Evolutionary conservation across 805 yeast species (phyloP).

Genomic region (Metschnikowia cerradonensis): DNA sequence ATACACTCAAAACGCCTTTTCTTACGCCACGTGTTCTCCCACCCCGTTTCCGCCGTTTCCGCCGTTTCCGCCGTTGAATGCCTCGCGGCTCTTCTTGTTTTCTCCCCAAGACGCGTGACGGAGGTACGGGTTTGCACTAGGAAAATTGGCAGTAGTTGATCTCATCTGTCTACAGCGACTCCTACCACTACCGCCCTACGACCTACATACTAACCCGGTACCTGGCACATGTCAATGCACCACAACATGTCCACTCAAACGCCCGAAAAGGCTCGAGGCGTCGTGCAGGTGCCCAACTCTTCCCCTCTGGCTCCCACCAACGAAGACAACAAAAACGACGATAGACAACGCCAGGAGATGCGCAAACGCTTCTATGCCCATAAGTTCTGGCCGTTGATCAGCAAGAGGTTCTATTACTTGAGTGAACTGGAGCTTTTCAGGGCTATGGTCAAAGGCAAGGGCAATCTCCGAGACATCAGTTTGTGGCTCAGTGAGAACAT

Average conservation of each 20-base stretch:
- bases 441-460: slow-evolving; percentile 41
- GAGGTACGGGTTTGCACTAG: background rate
- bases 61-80: too few relatives aligned
- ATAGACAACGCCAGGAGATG: slow-evolving; percentile 19
- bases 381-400: slow-evolving; percentile 36
- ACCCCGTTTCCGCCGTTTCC: too few relatives aligned
- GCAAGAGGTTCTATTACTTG: slow-evolving; percentile 34
- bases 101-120: background rate
- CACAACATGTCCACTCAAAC: slow-evolving; percentile 11
- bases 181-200: background rate
- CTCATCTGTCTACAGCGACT: slow-evolving; percentile 1
- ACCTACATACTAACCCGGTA: background rate
- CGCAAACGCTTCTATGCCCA: slow-evolving; percentile 32
- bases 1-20: too few relatives aligned
- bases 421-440: slow-evolving; percentile 39
- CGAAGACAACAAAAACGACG: slow-evolving; percentile 9
- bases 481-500: slow-evolving; percentile 35
- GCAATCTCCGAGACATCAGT: slow-evolving; percentile 38
- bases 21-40: too few relatives aligned
- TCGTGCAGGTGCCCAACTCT: slow-evolving; percentile 39
- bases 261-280: slow-evolving; percentile 12
- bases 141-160: slow-evolving; percentile 1
- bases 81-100: background rate
- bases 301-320: slow-evolving; percentile 28
- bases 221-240: background rate